Percentiles rank a stretch among this genome's conserved stretches.
phyloP scores from a whole-genome alignment of 1,284 basidiomycete species.

The Porodaedalea pini region DNA sequence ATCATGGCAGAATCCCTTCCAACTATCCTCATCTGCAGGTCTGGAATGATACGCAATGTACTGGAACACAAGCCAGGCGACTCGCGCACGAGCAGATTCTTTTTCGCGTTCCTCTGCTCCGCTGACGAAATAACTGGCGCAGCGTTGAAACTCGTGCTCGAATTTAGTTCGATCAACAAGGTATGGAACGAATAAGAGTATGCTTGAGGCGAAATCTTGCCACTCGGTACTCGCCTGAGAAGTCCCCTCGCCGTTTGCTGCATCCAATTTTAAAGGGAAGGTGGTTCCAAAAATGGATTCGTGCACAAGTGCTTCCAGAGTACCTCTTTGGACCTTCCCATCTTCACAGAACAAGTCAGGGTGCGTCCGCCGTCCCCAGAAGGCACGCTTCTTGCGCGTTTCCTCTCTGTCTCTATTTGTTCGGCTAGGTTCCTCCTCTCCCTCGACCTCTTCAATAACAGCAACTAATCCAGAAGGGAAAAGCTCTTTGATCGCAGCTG shows the following conservation, averaged over 20 bases:
- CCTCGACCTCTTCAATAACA: constrained; percentile 43
- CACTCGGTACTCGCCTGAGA: constrained; percentile 31
- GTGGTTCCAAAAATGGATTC: constrained; percentile 77
- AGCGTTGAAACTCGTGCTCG: constrained; percentile 65
- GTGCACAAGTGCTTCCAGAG: constrained; percentile 73
- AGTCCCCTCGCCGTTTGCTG: background rate
- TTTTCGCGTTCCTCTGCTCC: constrained; percentile 46
- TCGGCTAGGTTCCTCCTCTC: constrained; percentile 27
- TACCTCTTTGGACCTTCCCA: constrained; percentile 54
- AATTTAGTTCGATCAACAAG: constrained; percentile 54
- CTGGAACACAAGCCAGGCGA: constrained; percentile 61
- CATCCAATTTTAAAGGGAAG: constrained; percentile 34
- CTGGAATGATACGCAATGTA: constrained; percentile 56
- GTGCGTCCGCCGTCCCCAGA: constrained; percentile 74
- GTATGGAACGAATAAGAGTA: constrained; percentile 57
- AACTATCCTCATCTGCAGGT: constrained; percentile 48
- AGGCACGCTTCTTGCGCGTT: constrained; percentile 61
- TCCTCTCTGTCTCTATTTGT: constrained; percentile 29
- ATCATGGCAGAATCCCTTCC: constrained; percentile 56
- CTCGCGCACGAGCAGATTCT: constrained; percentile 41
- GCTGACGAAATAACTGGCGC: constrained; percentile 57
- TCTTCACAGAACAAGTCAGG: constrained; percentile 56
- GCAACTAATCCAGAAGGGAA: constrained; percentile 65
- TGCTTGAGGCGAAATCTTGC: constrained; percentile 57
- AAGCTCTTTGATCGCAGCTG: constrained; percentile 59